A percentile compares a stretch with the other conserved stretches of the same genome.
phyloP scores from a whole-genome alignment of 2,329 filamentous ascomycete species.

The Falciphora oryzae region DNA sequence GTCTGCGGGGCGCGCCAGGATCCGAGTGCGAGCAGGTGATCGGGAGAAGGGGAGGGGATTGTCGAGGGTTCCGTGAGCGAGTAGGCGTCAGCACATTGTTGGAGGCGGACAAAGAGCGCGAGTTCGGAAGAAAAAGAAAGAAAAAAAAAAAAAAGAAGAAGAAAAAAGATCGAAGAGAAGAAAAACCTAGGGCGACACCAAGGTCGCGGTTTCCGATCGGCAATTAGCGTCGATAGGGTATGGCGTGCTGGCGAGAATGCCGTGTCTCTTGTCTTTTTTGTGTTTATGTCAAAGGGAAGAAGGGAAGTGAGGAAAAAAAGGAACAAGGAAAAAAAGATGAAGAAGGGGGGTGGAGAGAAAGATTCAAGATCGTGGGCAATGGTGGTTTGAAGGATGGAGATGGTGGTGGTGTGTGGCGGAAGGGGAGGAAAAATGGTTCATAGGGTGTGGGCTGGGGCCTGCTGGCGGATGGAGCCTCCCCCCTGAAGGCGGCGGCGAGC shows the following conservation, averaged over 20 bases:
- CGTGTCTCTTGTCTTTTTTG: neutral
- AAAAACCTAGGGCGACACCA: neutral
- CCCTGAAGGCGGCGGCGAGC: neutral
- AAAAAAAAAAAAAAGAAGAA: too few species aligned
- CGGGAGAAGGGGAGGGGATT: neutral
- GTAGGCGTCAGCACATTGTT: neutral
- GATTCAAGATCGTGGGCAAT: neutral
- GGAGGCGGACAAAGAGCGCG: neutral
- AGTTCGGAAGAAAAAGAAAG: neutral
- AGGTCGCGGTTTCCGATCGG: neutral
- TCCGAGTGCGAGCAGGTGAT: neutral
- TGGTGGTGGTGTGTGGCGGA: neutral
- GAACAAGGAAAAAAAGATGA: slow-evolving; percentile 11
- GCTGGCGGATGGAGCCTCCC: slow-evolving; percentile 11
- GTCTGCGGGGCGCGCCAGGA: neutral
- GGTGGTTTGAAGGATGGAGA: neutral
- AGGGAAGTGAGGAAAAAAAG: slow-evolving; percentile 13
- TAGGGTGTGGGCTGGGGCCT: slow-evolving; percentile 14
- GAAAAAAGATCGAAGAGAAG: neutral
- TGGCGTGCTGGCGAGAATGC: neutral
- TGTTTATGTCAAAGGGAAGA: neutral
- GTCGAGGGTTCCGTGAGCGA: neutral
- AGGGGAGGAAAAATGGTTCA: slow-evolving; percentile 1
- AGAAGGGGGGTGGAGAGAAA: slow-evolving; percentile 16
- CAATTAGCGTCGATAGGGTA: neutral